These are phyloP conservation scores for Fusarium cicatricum DNA, from an alignment of 2,329 filamentous ascomycete species.

Conservation along the genomic window DNA sequence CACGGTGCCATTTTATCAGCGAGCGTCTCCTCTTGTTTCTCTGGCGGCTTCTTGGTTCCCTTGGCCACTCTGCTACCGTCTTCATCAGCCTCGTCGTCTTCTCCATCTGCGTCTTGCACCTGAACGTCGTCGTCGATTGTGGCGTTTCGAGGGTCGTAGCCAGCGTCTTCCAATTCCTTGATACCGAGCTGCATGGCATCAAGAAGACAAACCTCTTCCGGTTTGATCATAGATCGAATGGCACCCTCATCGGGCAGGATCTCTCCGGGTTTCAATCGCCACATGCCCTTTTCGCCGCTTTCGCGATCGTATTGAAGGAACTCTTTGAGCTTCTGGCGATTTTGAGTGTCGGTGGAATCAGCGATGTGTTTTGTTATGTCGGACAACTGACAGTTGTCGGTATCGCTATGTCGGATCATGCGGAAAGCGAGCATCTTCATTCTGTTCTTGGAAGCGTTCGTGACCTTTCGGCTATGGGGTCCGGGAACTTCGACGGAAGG, in stretches of 20 bases:
- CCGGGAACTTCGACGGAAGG: conserved; percentile 92
- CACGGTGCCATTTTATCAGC: conserved; percentile 93
- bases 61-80: conserved; percentile 52
- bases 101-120: conserved; percentile 70
- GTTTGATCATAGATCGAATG: conserved; percentile 88
- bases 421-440: conserved; percentile 96
- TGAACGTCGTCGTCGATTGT: conserved; percentile 70
- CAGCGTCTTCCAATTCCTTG: conserved; percentile 89
- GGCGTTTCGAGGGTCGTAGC: conserved; percentile 74
- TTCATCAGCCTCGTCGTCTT: conserved; percentile 57
- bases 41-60: conserved; percentile 52
- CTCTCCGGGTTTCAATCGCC: conserved; percentile 79
- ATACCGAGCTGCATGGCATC: conserved; percentile 97
- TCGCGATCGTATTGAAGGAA: conserved; percentile 93
- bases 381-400: conserved; percentile 74
- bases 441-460: conserved; percentile 94
- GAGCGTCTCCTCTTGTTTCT: conserved; percentile 72
- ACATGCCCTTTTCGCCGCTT: conserved; percentile 72
- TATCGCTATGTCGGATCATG: conserved; percentile 79
- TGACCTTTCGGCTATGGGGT: conserved; percentile 93
- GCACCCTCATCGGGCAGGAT: conserved; percentile 80
- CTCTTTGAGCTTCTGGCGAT: conserved; percentile 95
- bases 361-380: conserved; percentile 93
- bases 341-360: conserved; percentile 93
- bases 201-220: conserved; percentile 92